Base-by-base conservation (phyloP, 2,329 filamentous ascomycete species). In the Pseudovirgaria hyperparasitica region DNA sequence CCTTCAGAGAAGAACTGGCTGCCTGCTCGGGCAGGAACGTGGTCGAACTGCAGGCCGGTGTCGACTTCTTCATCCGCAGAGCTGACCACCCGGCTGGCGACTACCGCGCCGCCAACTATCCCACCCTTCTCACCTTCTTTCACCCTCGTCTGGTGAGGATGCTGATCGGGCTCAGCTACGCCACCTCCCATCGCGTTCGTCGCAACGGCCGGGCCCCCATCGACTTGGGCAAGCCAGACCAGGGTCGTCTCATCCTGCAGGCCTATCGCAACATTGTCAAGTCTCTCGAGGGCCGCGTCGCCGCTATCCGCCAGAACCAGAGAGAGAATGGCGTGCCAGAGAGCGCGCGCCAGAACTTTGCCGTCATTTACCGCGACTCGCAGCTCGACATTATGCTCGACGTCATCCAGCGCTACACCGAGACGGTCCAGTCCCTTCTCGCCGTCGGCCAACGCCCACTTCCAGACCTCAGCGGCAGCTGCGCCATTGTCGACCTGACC, bases 311-410 rank as follows among this genome's bases (percentile, higher is more conserved):
- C 43, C 49, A n/a, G n/a, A n/a, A n/a, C n/a, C n/a, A n/a, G n/a
- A n/a, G n/a, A n/a, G n/a, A n/a, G n/a, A n/a, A n/a, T 4, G 21
- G 13, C 5, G 24, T 35, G 19, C 51, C 51, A 6, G 19, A 26
- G 19, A 57, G 55, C 31, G 18, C 33, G 8, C 49, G 40, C 26
- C 54, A 58, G 36, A 30, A 34, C 10, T 40, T 47, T 19, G 52
- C 53, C 1, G 39, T 42, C 19, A 51, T 57, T 12, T 58, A 58
- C 32, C 46, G 55, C 7, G 39, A 45, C 19, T 37, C 48, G 12
- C 55, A 59, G 31, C 32, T 44, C 9, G 28, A 26, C 2, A 52
- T 55, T 24, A 34, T 55, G 16, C 20, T 18, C 11, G 24, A 27
- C 10, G 27, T 27, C 18, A 13, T 25, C 8, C n/a, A 9, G 34